Evolutionary conservation across 2,329 filamentous ascomycete species (phyloP), one percentile per base, ranked within the genome.

Genomic region (Xylaria sp.): DNA sequence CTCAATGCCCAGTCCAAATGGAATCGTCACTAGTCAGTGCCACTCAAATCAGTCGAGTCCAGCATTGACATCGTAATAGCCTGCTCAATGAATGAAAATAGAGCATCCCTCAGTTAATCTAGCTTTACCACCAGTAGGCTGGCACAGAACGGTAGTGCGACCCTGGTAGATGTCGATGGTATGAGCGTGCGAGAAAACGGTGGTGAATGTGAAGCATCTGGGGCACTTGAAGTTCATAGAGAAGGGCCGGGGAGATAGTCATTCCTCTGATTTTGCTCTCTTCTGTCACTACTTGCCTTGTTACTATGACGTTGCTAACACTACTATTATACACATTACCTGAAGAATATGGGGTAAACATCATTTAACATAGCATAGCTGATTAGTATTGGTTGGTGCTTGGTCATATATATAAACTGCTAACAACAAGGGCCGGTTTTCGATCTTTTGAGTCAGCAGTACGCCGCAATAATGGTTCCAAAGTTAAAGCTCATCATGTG

Each of bases 171-270:
- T 97, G 85, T 99, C 96, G 84, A 99, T 96, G 84, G 96, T 98
- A 90, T 99, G 96, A 85, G 96, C 96, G 90, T 99, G 96, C 75
- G 95, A 98, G 93, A 98, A 99, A 86, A 99, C 96, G 85, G 96
- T 98, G 85, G 96, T 99, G 91, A 99, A 99, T 85, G 94, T 98
- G 92, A 98, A 99, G 93, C 96, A 99, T 82, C 96, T 96, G 84
- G 96, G 96, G 93, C 96, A 99, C 92, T 99, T 99, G 89, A 99
- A 96, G 84, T 99, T 96, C 96, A 99, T 99, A 93, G 99, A 99
- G 93, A 98, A 99, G 78, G 95, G 98, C 84, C 96, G 93, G 81
- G 96, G 96, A 77, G 90, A 92, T 80, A 96, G 96, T 83, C 16
- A 42, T 5, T 42, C 40, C 40, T 16, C 1, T n/a, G 40, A 32